Evolutionary conservation across 1,139 yeast species (phyloP).

Genomic region (Suhomyces chickasaworum): DNA sequence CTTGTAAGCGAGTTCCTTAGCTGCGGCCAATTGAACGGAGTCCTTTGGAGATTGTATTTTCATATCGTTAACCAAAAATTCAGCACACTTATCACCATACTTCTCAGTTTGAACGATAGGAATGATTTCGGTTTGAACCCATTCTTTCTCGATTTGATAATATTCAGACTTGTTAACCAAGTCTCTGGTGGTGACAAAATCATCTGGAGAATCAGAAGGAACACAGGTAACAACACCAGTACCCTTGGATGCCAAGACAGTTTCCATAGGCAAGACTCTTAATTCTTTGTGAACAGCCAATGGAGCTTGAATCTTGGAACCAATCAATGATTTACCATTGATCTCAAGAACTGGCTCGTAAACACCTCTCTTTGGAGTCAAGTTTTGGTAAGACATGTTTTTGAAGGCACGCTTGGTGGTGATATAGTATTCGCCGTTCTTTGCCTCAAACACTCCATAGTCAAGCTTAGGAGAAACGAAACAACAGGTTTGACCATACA

Average conservation of each 20-base stretch:
- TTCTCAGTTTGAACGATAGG: constrained; percentile 78
- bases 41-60: constrained; percentile 97
- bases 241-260: constrained; percentile 92
- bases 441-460: constrained; percentile 90
- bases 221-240: constrained; percentile 99
- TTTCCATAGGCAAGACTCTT: constrained; percentile 95
- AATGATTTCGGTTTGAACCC: constrained; percentile 78
- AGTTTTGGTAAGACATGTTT: constrained; percentile 93
- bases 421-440: constrained; percentile 72
- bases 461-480: constrained; percentile 93
- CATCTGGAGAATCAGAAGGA: constrained; percentile 98
- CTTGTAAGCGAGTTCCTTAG: constrained; percentile 93
- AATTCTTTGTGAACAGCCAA: constrained; percentile 69
- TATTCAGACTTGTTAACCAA: constrained; percentile 88
- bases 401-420: constrained; percentile 97
- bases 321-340: constrained; percentile 75
- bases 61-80: constrained; percentile 76
- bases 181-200: constrained; percentile 82
- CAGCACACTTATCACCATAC: constrained; percentile 90
- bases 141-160: constrained; percentile 79
- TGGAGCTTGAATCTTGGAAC: constrained; percentile 88
- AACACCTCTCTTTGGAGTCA: constrained; percentile 86
- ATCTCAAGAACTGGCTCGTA: constrained; percentile 62
- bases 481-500: constrained; percentile 99
- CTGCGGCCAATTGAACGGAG: constrained; percentile 78